phyloP scores from a whole-genome alignment of 208 protist species.

The Novymonas esmeraldas region DNA sequence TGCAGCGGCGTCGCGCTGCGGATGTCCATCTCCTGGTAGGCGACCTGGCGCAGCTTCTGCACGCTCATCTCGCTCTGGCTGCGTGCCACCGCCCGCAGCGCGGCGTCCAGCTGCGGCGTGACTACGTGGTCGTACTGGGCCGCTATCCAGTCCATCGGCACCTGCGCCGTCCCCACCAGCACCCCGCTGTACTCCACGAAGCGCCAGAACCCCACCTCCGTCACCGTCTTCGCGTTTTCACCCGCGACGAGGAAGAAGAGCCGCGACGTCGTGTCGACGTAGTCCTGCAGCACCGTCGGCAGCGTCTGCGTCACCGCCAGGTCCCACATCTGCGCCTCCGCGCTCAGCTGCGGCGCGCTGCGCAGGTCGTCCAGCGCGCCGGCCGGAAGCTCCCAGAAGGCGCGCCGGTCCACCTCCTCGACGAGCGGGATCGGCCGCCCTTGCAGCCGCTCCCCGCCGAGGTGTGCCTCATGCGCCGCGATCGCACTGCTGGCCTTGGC shows the following conservation, averaged over 20 bases:
- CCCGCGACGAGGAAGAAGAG: conserved; percentile 79
- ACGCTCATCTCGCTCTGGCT: conserved; percentile 48
- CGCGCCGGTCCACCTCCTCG: conserved; percentile 27
- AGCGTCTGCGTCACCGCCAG: conserved; percentile 41
- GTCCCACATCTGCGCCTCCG: conserved; percentile 45
- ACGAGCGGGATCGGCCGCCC: conserved; percentile 57
- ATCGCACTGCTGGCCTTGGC: conserved; percentile 14
- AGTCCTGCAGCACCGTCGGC: conserved; percentile 42
- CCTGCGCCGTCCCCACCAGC: conserved; percentile 22
- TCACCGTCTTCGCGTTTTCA: conserved; percentile 52
- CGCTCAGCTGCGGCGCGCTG: conserved; percentile 20
- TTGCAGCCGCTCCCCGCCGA: conserved; percentile 44
- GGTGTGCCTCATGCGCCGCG: conserved; percentile 25
- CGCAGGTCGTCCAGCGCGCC: conserved; percentile 59
- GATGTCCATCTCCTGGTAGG: conserved; percentile 82
- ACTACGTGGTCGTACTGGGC: conserved; percentile 74
- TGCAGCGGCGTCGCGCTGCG: conserved; percentile 61
- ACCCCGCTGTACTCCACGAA: conserved; percentile 53
- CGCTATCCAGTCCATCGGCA: conserved; percentile 43
- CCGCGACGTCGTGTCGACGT: conserved; percentile 43
- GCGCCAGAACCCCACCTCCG: conserved; percentile 82
- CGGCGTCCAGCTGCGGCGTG: conserved; percentile 69
- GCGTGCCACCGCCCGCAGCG: conserved; percentile 40
- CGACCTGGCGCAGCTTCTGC: conserved; percentile 45
- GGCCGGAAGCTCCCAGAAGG: conserved; percentile 55